These are phyloP conservation scores for Forsythia suspensa DNA, from an alignment of 257 asterid species.

Conservation along the genomic window DNA sequence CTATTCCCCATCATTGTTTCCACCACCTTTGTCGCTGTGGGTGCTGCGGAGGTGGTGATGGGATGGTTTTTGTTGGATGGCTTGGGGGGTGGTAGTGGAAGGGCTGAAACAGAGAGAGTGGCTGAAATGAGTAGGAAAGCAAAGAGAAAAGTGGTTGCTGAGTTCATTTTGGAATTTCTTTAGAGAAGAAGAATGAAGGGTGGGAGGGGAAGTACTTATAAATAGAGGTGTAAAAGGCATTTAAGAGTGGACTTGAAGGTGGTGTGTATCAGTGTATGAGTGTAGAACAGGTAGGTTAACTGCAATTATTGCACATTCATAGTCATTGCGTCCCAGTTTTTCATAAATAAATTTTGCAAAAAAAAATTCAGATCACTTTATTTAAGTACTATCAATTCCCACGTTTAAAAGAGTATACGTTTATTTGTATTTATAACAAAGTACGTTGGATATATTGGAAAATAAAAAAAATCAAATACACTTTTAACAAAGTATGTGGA, in stretches of 20 bases:
- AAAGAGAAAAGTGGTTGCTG: slow-evolving; percentile 19
- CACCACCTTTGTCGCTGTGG: slow-evolving; percentile 3
- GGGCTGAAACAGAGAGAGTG: slow-evolving; percentile 31
- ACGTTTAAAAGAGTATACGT: too few relatives aligned
- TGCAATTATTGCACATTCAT: slow-evolving; percentile 27
- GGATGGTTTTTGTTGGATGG: neutral
- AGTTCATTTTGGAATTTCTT: slow-evolving; percentile 33
- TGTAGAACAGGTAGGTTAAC: slow-evolving; percentile 26
- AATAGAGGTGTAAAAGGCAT: slow-evolving; percentile 24
- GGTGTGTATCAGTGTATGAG: neutral
- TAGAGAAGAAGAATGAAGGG: slow-evolving; percentile 9
- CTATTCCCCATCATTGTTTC: slow-evolving; percentile 22
- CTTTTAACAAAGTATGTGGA: too few relatives aligned
- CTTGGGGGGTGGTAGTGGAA: slow-evolving; percentile 18
- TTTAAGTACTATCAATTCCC: too few relatives aligned
- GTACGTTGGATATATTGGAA: too few relatives aligned
- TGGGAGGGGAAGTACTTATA: slow-evolving; percentile 12
- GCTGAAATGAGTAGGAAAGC: slow-evolving; percentile 36
- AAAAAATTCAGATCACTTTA: too few relatives aligned
- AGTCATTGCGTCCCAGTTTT: too few relatives aligned
- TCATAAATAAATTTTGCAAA: too few relatives aligned
- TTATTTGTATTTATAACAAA: too few relatives aligned
- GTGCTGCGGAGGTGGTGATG: slow-evolving; percentile 26
- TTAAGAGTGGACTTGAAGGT: slow-evolving; percentile 12
- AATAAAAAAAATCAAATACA: too few relatives aligned